Conservation (phyloP, 257 asterid species). For the Dorcoceras hygrometricum region DNA sequence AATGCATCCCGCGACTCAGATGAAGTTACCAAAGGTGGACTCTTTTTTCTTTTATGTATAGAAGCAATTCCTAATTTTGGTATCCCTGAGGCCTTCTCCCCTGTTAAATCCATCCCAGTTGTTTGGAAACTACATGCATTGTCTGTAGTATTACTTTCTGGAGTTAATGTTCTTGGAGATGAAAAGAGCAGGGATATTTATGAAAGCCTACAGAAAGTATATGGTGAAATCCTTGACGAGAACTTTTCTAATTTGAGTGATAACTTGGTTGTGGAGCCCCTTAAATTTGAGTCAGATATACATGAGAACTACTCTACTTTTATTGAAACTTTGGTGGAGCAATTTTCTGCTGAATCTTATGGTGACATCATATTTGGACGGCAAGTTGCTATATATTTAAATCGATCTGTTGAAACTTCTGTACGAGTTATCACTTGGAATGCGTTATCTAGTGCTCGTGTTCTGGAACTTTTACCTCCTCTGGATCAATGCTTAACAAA, state of each 20-base stretch:
- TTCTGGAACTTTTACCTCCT: constrained; percentile 82
- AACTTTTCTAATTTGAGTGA: constrained; percentile 14
- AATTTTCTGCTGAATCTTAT: constrained; percentile 87
- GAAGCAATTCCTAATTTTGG: constrained; percentile 53
- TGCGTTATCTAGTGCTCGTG: constrained; percentile 65
- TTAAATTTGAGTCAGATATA: constrained; percentile 58
- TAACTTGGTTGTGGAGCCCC: constrained; percentile 19
- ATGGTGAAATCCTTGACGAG: constrained; percentile 56
- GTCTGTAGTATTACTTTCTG: constrained; percentile 64
- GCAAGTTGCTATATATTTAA: constrained; percentile 76
- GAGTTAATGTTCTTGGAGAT: constrained; percentile 70
- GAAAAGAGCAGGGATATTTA: constrained; percentile 70
- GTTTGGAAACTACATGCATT: constrained; percentile 90
- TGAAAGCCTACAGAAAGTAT: constrained; percentile 63
- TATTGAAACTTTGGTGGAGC: constrained; percentile 78
- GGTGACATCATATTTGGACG: constrained; percentile 81
- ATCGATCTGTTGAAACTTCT: constrained; percentile 68
- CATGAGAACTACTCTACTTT: constrained; percentile 75
- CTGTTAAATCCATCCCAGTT: constrained; percentile 49
- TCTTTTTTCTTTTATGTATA: constrained; percentile 76
- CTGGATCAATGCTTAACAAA: constrained; percentile 49
- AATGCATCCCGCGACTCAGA: constrained; percentile 28
- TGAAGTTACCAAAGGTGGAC: constrained; percentile 68
- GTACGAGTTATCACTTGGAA: constrained; percentile 79
- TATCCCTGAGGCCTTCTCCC: constrained; percentile 34